Percentiles rank a stretch among this genome's conserved stretches.
Evolutionary conservation across 768 basidiomycete genomes (phyloP).

Genomic region (Gloeopeniophorella convolvens): DNA sequence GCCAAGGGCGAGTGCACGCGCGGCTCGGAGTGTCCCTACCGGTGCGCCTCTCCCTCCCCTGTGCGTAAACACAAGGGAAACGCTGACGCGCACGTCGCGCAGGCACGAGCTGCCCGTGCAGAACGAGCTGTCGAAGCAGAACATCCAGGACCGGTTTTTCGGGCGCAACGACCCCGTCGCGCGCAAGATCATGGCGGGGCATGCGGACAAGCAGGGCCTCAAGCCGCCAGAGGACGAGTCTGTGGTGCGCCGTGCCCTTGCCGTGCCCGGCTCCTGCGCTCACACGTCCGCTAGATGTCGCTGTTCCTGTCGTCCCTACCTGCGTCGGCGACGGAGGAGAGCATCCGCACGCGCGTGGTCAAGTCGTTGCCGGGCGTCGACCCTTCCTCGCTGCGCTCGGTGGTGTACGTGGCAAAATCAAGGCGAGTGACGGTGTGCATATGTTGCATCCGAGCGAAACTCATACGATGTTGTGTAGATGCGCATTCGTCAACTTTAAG

Average conservation of each 20-base stretch:
- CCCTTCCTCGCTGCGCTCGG: slow-evolving; percentile 65
- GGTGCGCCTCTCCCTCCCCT: slow-evolving; percentile 34
- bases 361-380: slow-evolving; percentile 59
- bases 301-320: slow-evolving; percentile 81
- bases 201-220: slow-evolving; percentile 77
- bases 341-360: slow-evolving; percentile 65
- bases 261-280: slow-evolving; percentile 8
- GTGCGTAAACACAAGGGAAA: neutral
- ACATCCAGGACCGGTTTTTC: slow-evolving; percentile 90
- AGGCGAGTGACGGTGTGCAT: slow-evolving; percentile 35
- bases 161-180: slow-evolving; percentile 93
- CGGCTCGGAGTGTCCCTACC: slow-evolving; percentile 87
- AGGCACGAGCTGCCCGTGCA: slow-evolving; percentile 87
- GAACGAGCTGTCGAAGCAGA: slow-evolving; percentile 83
- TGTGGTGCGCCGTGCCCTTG: slow-evolving; percentile 51
- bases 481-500: slow-evolving; percentile 94
- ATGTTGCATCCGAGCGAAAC: neutral
- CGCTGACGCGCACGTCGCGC: too few relatives aligned
- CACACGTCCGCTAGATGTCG: slow-evolving; percentile 51
- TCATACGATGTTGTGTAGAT: slow-evolving; percentile 39
- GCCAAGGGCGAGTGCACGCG: slow-evolving; percentile 92
- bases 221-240: slow-evolving; percentile 83
- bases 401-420: slow-evolving; percentile 81
- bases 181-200: slow-evolving; percentile 73
- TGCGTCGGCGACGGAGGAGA: slow-evolving; percentile 59